Base-by-base conservation (phyloP, 176 grass and related monocot species). In the Cenchrus purpureus region DNA sequence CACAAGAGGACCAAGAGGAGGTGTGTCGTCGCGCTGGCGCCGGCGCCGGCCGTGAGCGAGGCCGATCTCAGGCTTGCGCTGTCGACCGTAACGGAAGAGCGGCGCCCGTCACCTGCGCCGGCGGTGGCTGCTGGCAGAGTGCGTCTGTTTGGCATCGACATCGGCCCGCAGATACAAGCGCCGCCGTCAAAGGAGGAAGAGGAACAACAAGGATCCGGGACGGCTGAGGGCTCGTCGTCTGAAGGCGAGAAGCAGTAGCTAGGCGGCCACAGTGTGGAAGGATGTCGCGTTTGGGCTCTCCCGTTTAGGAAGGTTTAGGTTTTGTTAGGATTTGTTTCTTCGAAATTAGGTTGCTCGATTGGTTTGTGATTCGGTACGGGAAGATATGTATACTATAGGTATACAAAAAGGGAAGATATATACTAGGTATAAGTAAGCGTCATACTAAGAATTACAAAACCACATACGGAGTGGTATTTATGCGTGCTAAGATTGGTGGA, bases 91-190 rank as follows among this genome's bases (percentile, higher is more conserved):
- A 2, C 29, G 13, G 37, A 44, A 12, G 50, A 25, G 20, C 10
- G 8, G 25, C 56, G 37, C 3, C 3, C 29, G 16, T 8, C 57
- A 2, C 6, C 37, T 40, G 37, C 14, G 32, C 7, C 48, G 3
- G 19, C 12, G 8, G 8, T 54, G 31, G 53, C 28, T 0, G 68
- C 12, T 1, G 10, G 51, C 14, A 15, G 15, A 8, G 1, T 90
- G 50, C 80, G 73, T 34, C 85, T 90, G 25, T 90, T 90, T 4
- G 88, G 88, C 31, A 8, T 83, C 13, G 62, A 83, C 67, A 64
- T 90, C 25, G 49, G 10, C 2, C 19, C 29, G 17, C 10, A 40
- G 32, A 50, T 5, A 56, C 48, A 32, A 16, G 25, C 56, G 13
- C 2, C 71, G 14, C 7, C 12, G 20, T 13, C 71, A 10, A 5